Evolutionary conservation across 2,329 filamentous ascomycete species (phyloP).

Genomic region (Fusarium chlamydosporum): DNA sequence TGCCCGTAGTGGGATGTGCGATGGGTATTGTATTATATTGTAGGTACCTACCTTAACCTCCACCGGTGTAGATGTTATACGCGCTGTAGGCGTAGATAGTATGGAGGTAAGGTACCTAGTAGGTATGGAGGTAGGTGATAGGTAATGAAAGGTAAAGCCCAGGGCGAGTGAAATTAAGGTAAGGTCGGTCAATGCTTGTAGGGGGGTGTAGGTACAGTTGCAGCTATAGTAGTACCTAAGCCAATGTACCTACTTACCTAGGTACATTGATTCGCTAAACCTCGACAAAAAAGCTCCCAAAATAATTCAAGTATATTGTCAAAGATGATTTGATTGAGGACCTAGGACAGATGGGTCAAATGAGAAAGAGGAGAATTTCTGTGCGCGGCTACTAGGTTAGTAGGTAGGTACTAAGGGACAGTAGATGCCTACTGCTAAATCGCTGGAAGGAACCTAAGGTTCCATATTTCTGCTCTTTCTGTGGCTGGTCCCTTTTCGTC

Average conservation of each 20-base stretch:
- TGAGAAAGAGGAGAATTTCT: not conserved
- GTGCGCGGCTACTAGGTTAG: not conserved
- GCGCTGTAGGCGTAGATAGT: not conserved
- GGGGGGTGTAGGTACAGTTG: not conserved
- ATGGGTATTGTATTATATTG: not conserved
- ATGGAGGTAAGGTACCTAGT: conserved; percentile 3
- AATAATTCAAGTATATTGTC: not conserved
- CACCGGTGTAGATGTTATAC: too few relatives aligned
- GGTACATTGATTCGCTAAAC: conserved; percentile 8
- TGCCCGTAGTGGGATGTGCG: not conserved
- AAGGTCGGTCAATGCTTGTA: conserved; percentile 18
- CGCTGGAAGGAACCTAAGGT: conserved; percentile 14
- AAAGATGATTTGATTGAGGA: conserved; percentile 1
- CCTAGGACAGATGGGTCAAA: not conserved
- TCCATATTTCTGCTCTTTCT: not conserved
- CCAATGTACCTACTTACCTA: conserved; percentile 1
- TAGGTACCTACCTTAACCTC: not conserved
- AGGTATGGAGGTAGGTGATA: too few relatives aligned
- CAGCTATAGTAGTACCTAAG: conserved; percentile 17
- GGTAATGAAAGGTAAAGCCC: conserved; percentile 12
- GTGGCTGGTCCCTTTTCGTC: conserved; percentile 39
- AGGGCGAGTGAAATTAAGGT: conserved; percentile 39
- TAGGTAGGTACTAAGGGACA: not conserved
- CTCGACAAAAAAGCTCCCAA: not conserved
- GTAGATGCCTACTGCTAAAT: not conserved